phyloP scores from a whole-genome alignment of 371 early-diverging fungal genomes.

The Mortierella sp. region DNA sequence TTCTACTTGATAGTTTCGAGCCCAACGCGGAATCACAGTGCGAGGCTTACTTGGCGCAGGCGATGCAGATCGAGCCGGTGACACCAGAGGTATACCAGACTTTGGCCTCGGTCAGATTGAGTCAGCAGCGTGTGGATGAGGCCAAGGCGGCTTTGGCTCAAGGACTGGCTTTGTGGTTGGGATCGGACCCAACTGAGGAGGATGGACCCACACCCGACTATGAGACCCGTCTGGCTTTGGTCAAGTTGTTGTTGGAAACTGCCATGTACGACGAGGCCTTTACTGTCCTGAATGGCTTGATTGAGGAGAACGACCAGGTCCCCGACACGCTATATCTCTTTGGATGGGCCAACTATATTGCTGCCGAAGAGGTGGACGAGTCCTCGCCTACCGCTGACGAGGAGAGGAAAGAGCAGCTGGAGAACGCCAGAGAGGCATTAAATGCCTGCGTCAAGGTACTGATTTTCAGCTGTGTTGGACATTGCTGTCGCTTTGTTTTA shows the following conservation, averaged over 20 bases:
- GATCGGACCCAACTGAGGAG: slow-evolving; percentile 63
- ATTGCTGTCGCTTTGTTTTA: background rate
- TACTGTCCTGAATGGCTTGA: slow-evolving; percentile 80
- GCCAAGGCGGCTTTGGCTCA: slow-evolving; percentile 78
- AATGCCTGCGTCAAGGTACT: slow-evolving; percentile 78
- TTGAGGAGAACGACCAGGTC: slow-evolving; percentile 92
- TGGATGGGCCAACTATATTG: slow-evolving; percentile 91
- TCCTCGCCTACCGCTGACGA: slow-evolving; percentile 62
- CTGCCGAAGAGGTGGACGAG: slow-evolving; percentile 72
- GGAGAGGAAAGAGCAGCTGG: slow-evolving; percentile 68
- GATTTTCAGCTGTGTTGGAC: background rate
- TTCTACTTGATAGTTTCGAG: slow-evolving; percentile 75
- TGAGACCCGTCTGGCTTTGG: slow-evolving; percentile 81
- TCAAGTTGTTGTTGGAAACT: slow-evolving; percentile 87
- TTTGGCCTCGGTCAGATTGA: slow-evolving; percentile 91
- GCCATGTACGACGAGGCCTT: slow-evolving; percentile 85
- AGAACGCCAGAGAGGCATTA: slow-evolving; percentile 85
- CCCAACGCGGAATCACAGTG: slow-evolving; percentile 90
- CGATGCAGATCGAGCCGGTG: slow-evolving; percentile 75
- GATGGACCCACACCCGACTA: slow-evolving; percentile 82
- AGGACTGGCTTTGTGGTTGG: slow-evolving; percentile 83
- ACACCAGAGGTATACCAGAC: slow-evolving; percentile 92
- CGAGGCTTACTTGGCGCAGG: slow-evolving; percentile 79
- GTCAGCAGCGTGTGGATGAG: slow-evolving; percentile 86
- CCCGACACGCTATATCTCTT: slow-evolving; percentile 95